Base-by-base conservation (phyloP, 768 basidiomycete genomes). In the Amanita subjunquillea region DNA sequence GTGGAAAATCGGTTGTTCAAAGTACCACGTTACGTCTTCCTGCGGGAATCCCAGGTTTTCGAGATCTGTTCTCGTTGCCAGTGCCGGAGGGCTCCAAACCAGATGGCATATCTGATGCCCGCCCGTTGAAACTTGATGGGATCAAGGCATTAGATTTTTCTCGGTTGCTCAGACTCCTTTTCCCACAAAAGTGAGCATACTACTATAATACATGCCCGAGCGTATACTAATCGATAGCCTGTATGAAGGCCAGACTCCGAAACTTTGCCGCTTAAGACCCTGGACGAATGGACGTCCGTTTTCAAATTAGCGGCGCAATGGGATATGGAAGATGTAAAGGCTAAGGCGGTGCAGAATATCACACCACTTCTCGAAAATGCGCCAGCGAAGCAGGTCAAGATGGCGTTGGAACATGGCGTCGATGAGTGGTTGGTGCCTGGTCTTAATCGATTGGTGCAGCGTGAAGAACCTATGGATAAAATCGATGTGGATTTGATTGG, bases 261-360 rank as follows among this genome's bases (percentile, higher is more conserved):
- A 15, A 6, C n/a, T 3, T 27, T 27, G 9, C 17, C 34, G 22
- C 25, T 50, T 4, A 39, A 25, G 38, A 39, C 23, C n/a, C 39
- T 47, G 12, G 55, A 55, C 3, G 58, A 62, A 48, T 72, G 74
- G 71, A 46, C 59, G 6, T 59, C 66, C 0, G 65, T 72, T 34
- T 55, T 69, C 38, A 61, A 63, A 47, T 44, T 72, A 13, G 59
- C 71, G 10, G 60, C 50, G 9, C 64, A 65, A 62, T 75, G 71
- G 68, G 62, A 67, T 6, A 68, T 67, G 43, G 54, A 61, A 2
- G n/a, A 44, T 10, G 38, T 69, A 17, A 61, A 63, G 32, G 53
- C 57, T 15, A 34, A 59, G 15, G 66, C 69, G 12, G 58, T 72
- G 15, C 6, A 56, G 12, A 53, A 59, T 3, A 52, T 74, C 9